Evolutionary conservation across 2,329 filamentous ascomycete species (phyloP).

Genomic region (Hymenoscyphus occultus): DNA sequence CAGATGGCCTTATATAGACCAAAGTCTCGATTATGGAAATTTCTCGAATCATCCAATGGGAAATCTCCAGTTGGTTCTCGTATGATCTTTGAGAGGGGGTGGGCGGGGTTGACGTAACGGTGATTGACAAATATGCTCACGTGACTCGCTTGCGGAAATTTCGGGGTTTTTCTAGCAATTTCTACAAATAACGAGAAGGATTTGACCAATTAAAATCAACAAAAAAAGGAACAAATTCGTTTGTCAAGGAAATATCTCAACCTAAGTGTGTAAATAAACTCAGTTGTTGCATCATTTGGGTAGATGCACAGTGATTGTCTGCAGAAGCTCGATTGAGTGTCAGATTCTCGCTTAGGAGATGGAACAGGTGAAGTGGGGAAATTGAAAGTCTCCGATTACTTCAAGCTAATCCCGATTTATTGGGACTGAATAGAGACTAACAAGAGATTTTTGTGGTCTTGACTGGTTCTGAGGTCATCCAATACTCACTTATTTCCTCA

Average conservation of each 20-base stretch:
- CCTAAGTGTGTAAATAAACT: background rate
- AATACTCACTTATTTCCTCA: no score
- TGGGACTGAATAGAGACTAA: no score
- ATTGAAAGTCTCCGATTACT: no score
- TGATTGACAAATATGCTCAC: background rate
- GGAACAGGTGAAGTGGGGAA: no score
- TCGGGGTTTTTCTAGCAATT: background rate
- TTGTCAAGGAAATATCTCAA: background rate
- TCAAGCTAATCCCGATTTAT: no score
- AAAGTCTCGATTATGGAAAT: background rate
- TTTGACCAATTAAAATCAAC: background rate
- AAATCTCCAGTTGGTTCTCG: background rate
- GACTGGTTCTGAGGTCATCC: no score
- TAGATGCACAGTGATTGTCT: background rate
- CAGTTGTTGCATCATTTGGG: background rate
- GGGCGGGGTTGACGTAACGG: background rate
- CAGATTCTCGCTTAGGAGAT: background rate
- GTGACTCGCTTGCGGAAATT: background rate
- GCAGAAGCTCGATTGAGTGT: background rate
- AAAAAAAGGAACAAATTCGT: background rate
- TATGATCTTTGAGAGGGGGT: slow-evolving; percentile 3
- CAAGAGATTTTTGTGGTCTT: no score
- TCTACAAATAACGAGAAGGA: background rate
- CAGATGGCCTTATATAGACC: background rate
- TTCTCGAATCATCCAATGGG: background rate